phyloP scores from a whole-genome alignment of 2,329 filamentous ascomycete species.

The Sphaerulina vaccinii region DNA sequence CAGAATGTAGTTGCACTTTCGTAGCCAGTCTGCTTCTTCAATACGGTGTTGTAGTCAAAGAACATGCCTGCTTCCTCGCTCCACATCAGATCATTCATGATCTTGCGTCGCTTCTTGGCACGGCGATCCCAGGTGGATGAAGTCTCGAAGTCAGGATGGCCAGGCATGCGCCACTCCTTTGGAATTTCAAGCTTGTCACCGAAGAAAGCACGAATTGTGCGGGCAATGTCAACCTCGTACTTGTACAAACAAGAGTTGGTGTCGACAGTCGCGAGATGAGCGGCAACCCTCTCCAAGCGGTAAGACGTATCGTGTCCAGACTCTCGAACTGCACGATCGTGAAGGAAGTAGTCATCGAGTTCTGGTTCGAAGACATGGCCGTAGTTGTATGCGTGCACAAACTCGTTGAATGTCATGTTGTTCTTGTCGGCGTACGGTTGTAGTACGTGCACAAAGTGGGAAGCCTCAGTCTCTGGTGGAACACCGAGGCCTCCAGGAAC shows the following conservation, averaged over 20 bases:
- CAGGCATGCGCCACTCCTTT: slow-evolving; percentile 71
- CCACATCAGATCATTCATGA: slow-evolving; percentile 93
- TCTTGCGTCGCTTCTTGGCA: slow-evolving; percentile 76
- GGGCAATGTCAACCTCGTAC: slow-evolving; percentile 90
- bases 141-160: slow-evolving; percentile 66
- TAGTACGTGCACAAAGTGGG: slow-evolving; percentile 80
- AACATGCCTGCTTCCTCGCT: slow-evolving; percentile 90
- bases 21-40: slow-evolving; percentile 76
- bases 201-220: slow-evolving; percentile 80
- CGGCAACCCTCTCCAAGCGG: slow-evolving; percentile 82
- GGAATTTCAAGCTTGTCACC: slow-evolving; percentile 80
- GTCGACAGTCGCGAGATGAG: slow-evolving; percentile 88
- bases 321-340: slow-evolving; percentile 92
- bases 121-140: slow-evolving; percentile 89
- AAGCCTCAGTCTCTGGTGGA: slow-evolving; percentile 85
- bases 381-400: slow-evolving; percentile 84
- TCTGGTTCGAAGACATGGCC: slow-evolving; percentile 76
- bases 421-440: slow-evolving; percentile 81
- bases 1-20: slow-evolving; percentile 94
- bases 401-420: slow-evolving; percentile 76
- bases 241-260: slow-evolving; percentile 95
- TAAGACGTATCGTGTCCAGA: slow-evolving; percentile 97
- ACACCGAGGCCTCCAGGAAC: slow-evolving; percentile 80
- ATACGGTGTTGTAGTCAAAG: slow-evolving; percentile 92
- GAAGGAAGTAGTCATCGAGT: slow-evolving; percentile 90